Evolutionary conservation across 805 yeast genomes (phyloP).

Genomic region (Komagataella mondaviorum): DNA sequence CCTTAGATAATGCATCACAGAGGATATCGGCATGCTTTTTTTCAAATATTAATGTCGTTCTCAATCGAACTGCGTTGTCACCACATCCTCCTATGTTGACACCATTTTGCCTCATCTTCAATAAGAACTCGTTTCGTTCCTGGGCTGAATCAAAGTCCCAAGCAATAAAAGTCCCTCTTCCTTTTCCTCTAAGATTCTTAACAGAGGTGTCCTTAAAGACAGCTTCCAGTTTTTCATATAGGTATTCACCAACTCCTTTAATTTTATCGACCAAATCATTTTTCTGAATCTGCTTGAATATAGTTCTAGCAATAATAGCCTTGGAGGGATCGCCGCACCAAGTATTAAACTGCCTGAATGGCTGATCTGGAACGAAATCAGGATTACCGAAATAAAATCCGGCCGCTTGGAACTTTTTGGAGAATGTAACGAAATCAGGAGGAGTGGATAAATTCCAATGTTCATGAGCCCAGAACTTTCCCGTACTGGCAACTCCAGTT

Average conservation of each 20-base stretch:
- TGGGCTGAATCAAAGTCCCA: conserved; percentile 48
- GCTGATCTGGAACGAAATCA: conserved; percentile 54
- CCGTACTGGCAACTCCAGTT: conserved; percentile 85
- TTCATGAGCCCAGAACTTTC: conserved; percentile 81
- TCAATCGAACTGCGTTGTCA: conserved; percentile 60
- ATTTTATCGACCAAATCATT: conserved; percentile 45
- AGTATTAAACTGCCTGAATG: conserved; percentile 88
- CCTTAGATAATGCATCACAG: conserved; percentile 27
- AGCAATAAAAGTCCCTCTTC: conserved; percentile 72
- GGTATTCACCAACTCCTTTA: conserved; percentile 51
- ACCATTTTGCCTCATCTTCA: conserved; percentile 48
- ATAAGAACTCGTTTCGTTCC: conserved; percentile 48
- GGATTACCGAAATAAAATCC: conserved; percentile 75
- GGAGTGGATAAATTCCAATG: conserved; percentile 64
- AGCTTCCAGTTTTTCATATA: conserved; percentile 39
- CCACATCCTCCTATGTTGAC: conserved; percentile 83
- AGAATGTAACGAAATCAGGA: conserved; percentile 77
- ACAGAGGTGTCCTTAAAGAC: conserved; percentile 42
- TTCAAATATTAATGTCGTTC: conserved; percentile 72
- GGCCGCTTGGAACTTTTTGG: conserved; percentile 83
- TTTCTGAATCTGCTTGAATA: conserved; percentile 49
- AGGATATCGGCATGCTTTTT: conserved; percentile 68
- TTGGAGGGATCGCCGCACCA: conserved; percentile 91
- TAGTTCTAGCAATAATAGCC: conserved; percentile 62
- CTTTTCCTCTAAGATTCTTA: conserved; percentile 57